Conservation (phyloP, 1,139 yeast species). For the Scheffersomyces illinoinensis region DNA sequence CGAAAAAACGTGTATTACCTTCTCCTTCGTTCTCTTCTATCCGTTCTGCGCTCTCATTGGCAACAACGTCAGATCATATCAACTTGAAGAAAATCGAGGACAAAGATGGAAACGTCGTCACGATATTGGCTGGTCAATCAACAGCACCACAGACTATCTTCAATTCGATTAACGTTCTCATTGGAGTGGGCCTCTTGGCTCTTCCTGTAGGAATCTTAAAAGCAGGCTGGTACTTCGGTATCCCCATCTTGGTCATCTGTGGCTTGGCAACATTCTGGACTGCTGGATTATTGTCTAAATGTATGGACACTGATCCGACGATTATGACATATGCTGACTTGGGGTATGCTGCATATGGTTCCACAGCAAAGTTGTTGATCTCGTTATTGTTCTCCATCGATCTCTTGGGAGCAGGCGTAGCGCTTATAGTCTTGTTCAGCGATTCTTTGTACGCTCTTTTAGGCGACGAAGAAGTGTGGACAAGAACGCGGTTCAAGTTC, state of each 20-base stretch:
- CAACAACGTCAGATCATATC: slow-evolving; percentile 54
- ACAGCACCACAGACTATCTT: slow-evolving; percentile 53
- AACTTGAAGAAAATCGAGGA: slow-evolving; percentile 68
- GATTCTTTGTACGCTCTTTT: slow-evolving; percentile 50
- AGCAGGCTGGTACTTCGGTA: slow-evolving; percentile 49
- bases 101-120: slow-evolving; percentile 69
- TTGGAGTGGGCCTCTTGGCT: slow-evolving; percentile 52
- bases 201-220: slow-evolving; percentile 48
- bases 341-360: slow-evolving; percentile 74
- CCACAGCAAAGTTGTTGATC: slow-evolving; percentile 43
- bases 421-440: slow-evolving; percentile 55
- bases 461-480: slow-evolving; percentile 42
- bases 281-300: slow-evolving; percentile 39
- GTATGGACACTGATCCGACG: slow-evolving; percentile 71
- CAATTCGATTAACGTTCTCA: slow-evolving; percentile 48
- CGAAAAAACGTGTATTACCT: slow-evolving; percentile 19
- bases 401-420: slow-evolving; percentile 57
- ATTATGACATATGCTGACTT: slow-evolving; percentile 87
- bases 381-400: slow-evolving; percentile 47
- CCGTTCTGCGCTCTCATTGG: slow-evolving; percentile 35
- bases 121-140: slow-evolving; percentile 79
- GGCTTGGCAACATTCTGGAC: slow-evolving; percentile 48
- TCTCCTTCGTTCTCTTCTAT: slow-evolving; percentile 40
- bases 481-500: slow-evolving; percentile 37
- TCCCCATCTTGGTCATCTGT: slow-evolving; percentile 39